Evolutionary conservation across 306 rosid species (phyloP), one percentile per base, ranked within the genome.

Genomic region (Gastrolobium bilobum): DNA sequence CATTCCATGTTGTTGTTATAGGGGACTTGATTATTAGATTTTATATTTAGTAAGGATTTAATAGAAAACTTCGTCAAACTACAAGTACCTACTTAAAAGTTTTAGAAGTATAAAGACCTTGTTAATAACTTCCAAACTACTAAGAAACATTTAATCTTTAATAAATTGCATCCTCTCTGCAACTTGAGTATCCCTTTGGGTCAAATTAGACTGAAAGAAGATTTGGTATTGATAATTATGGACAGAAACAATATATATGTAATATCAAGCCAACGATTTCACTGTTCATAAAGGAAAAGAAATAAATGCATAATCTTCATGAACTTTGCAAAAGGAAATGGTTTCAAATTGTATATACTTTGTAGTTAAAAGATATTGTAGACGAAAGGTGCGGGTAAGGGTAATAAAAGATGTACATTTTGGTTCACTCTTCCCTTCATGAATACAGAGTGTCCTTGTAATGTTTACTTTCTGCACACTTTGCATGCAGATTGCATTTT

Each of bases 311-410:
- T 7, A 10, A 38, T 47, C 13, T 4, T 34, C 38, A 61, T 47
- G 48, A 75, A 46, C 15, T 30, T 46, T 9, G 34, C 46, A 37
- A 38, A 48, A 64, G 43, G 64, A 33, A 65, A 51, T 53, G 50
- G 39, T 38, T 64, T 10, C 39, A 61, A 75, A 50, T 37, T 6
- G 42, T 5, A 15, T 43, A 3, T 13, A 7, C n/a, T 68, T 11
- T 26, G 2, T 9, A 8, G 64, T n/a, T 13, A 7, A 13, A 50
- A 63, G 37, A 37, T 20, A 10, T 48, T 26, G 2, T 10, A 14
- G 29, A 51, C 14, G 51, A 5, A 38, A 50, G 10, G 52, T 5
- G 51, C 14, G 31, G 48, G 15, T 48, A 44, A 7, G n/a, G 65
- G 20, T 11, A 44, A 3, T 0, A 43, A 35, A 60, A 60, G 40